Percentiles rank a stretch among this genome's conserved stretches.
These are phyloP conservation scores for Wickerhamiella kurtzmanii DNA, from an alignment of 805 yeast species.

Conservation along the genomic window DNA sequence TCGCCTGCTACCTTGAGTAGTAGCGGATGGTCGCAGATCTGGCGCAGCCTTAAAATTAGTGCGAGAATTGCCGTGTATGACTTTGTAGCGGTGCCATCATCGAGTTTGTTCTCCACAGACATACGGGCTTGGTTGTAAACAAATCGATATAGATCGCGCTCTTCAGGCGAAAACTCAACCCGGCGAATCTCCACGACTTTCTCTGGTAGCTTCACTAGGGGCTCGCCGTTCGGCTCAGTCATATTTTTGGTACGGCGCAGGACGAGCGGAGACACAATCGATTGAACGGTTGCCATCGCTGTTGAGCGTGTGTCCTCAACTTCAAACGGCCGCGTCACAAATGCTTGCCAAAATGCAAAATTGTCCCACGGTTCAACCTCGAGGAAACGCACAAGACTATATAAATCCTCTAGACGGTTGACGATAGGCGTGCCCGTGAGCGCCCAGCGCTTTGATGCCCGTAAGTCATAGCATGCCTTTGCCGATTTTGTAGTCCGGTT, in stretches of 20 bases:
- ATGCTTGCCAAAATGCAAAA: conserved; percentile 74
- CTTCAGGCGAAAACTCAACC: conserved; percentile 52
- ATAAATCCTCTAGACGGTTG: conserved; percentile 76
- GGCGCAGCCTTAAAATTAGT: conserved; percentile 71
- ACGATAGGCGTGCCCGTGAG: conserved; percentile 90
- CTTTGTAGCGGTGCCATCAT: conserved; percentile 53
- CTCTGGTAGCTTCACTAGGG: conserved; percentile 61
- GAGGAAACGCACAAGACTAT: conserved; percentile 59
- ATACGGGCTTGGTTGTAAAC: conserved; percentile 53
- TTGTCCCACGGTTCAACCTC: conserved; percentile 83
- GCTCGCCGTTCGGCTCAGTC: conserved; percentile 51
- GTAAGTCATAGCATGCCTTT: conserved; percentile 56
- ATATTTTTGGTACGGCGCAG: conserved; percentile 77
- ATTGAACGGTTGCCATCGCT: conserved; percentile 73
- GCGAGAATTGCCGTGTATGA: conserved; percentile 69
- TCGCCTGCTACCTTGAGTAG: conserved; percentile 32
- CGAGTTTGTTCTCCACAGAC: conserved; percentile 24
- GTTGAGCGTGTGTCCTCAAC: conserved; percentile 45
- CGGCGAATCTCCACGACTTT: conserved; percentile 60
- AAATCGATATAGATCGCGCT: conserved; percentile 52
- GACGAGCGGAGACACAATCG: conserved; percentile 70
- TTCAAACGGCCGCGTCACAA: conserved; percentile 73
- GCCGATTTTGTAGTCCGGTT: conserved; percentile 70
- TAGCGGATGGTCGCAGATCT: conserved; percentile 73
- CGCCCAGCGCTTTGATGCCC: conserved; percentile 61